Base-by-base conservation (phyloP, 768 basidiomycete species). In the Russula olivacea region DNA sequence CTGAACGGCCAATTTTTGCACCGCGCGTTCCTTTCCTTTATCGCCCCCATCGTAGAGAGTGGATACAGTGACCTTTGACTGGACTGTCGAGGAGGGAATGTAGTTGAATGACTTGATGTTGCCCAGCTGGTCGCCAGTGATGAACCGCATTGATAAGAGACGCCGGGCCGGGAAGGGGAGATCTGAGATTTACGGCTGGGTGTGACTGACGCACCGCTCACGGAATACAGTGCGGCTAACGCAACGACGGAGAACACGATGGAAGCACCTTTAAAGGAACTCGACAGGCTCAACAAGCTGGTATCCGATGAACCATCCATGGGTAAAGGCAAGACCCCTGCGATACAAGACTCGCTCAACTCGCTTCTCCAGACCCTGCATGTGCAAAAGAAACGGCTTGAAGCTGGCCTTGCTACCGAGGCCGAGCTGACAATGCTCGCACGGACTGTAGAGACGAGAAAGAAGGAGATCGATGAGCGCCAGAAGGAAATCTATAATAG, bases 401-500 rank as follows among this genome's bases (percentile, higher is more conserved):
- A 81, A 49, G 75, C 77, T 0, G 81, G 82, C 41, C 74, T 76
- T 48, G 75, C 78, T 28, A 76, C 81, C 17, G 77, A 81, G 64
- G 80, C 81, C 19, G 77, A 79, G 15, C 73, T 87, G 14, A 74
- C 72, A 36, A 71, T 78, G 9, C 75, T 91, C 11, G 76, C 80
- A 19, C 81, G 81, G 70, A 78, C 79, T 2, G 80, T 91, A 2
- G 89, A 91, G 54, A 72, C 77, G 0, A 83, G 75, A 74, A 93
- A 90, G 85, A 93, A 87, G 72, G 91, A 91, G 61, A 78, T 93
- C 1, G 91, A 92, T 61, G 91, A 94, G 40, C 81, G 87, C 3
- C 87, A 94, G 78, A 98, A 95, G 73, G 93, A 94, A 68, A 80
- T 93, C 38, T 91, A 95, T 69, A 83, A 80, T 21, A 84, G 86